phyloP scores from a whole-genome alignment of 176 grass and related monocot genomes.

The Carex myosuroides region DNA sequence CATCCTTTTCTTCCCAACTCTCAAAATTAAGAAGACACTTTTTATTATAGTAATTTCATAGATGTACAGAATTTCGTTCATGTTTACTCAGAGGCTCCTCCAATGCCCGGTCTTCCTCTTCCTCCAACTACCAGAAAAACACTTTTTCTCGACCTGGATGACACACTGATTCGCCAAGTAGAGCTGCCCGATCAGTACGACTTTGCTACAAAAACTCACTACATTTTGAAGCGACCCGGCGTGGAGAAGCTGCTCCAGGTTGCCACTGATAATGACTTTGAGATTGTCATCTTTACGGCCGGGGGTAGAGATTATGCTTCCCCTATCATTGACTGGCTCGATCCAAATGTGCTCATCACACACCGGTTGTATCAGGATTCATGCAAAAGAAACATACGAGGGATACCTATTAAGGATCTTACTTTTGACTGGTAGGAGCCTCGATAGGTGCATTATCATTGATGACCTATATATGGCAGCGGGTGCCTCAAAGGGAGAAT shows the following conservation, averaged over 20 bases:
- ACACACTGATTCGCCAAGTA: too few species aligned
- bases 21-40: too few species aligned
- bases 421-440: background rate
- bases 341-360: background rate
- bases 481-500: background rate
- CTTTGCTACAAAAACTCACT: too few species aligned
- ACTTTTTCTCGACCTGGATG: too few species aligned
- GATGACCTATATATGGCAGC: background rate
- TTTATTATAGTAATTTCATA: background rate
- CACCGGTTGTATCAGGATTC: slow-evolving; percentile 2
- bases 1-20: too few species aligned
- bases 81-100: background rate
- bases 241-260: background rate
- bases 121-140: background rate
- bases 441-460: background rate
- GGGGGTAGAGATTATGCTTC: background rate
- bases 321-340: background rate
- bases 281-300: slow-evolving; percentile 7
- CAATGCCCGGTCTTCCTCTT: background rate
- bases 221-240: background rate
- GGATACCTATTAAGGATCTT: background rate
- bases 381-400: background rate
- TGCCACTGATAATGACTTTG: background rate
- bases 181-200: too few species aligned
- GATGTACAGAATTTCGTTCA: background rate